Percentiles rank a stretch among this genome's conserved stretches.
phyloP scores from a whole-genome alignment of 2,329 filamentous ascomycete species.

The Neophaeococcomyces aloes region DNA sequence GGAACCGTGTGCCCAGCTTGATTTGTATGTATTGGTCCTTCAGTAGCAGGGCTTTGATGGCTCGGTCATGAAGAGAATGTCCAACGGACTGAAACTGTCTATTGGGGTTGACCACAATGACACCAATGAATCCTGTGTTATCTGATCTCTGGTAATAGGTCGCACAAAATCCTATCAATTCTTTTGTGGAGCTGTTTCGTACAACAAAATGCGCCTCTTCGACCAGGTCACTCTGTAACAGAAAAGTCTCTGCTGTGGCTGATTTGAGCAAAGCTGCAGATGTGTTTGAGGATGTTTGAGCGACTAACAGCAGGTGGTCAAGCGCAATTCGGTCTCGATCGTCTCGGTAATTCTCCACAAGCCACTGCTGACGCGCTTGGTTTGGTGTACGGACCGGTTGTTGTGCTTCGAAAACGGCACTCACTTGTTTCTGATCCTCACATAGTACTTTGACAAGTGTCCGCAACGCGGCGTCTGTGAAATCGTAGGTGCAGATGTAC shows the following conservation, averaged over 20 bases:
- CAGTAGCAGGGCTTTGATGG: constrained; percentile 63
- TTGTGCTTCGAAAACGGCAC: constrained; percentile 57
- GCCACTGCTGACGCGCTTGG: constrained; percentile 88
- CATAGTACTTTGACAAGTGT: constrained; percentile 75
- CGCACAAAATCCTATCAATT: constrained; percentile 82
- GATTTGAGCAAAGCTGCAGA: constrained; percentile 40
- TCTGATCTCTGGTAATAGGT: constrained; percentile 69
- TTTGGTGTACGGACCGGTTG: constrained; percentile 62
- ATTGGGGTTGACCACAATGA: constrained; percentile 78
- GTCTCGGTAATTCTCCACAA: constrained; percentile 79
- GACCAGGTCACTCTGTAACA: constrained; percentile 58
- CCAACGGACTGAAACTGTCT: constrained; percentile 85
- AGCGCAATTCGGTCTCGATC: constrained; percentile 64
- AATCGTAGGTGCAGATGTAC: constrained; percentile 92
- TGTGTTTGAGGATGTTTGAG: constrained; percentile 49
- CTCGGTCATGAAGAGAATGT: constrained; percentile 75
- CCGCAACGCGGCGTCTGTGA: constrained; percentile 82
- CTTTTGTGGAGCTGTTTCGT: constrained; percentile 82
- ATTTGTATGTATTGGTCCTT: constrained; percentile 64
- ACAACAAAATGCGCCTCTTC: constrained; percentile 85
- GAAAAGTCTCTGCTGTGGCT: constrained; percentile 63
- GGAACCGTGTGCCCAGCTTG: constrained; percentile 70
- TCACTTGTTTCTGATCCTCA: constrained; percentile 55
- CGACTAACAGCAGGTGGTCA: constrained; percentile 60
- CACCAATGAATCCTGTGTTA: constrained; percentile 64